Percentiles rank a stretch among this genome's conserved stretches.
Conservation (phyloP, 257 asterid genomes). For the Lycium ferocissimum region DNA sequence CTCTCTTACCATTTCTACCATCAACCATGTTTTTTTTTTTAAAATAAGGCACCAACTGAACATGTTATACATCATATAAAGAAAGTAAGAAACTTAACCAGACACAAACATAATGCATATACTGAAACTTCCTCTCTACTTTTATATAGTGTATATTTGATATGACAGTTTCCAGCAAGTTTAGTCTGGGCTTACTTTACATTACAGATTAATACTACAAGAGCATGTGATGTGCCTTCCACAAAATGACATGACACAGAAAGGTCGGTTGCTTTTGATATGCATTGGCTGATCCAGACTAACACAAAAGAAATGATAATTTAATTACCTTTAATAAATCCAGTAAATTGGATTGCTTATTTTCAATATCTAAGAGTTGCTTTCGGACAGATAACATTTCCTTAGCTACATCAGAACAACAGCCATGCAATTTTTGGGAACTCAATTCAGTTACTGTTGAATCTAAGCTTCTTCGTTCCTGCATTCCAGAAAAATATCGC, state of each 20-base stretch:
- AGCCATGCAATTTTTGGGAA: constrained; percentile 51
- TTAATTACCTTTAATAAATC: constrained; percentile 78
- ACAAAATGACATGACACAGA: neutral
- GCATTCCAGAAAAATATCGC: constrained; percentile 59
- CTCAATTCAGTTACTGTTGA: constrained; percentile 82
- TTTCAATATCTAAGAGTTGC: constrained; percentile 87
- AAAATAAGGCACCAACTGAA: neutral
- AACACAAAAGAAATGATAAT: constrained; percentile 2
- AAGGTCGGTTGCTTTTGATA: neutral
- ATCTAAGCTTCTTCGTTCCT: constrained; percentile 80
- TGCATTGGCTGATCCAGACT: neutral
- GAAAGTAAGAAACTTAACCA: neutral
- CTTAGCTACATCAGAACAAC: constrained; percentile 70
- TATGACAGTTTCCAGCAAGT: neutral
- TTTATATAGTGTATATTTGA: neutral
- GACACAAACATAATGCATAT: constrained; percentile 19
- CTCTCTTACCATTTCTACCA: neutral
- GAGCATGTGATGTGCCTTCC: constrained; percentile 19
- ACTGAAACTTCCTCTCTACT: constrained; percentile 11
- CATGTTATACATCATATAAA: neutral
- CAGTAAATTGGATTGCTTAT: constrained; percentile 76
- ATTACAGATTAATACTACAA: constrained; percentile 1
- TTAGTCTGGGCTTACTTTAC: constrained; percentile 7
- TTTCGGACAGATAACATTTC: constrained; percentile 67
- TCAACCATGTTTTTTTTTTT: neutral